Percentiles rank a stretch among this genome's conserved stretches.
These are phyloP conservation scores for Cladosporium sp. DNA, from an alignment of 2,329 filamentous ascomycete genomes.

Conservation along the genomic window DNA sequence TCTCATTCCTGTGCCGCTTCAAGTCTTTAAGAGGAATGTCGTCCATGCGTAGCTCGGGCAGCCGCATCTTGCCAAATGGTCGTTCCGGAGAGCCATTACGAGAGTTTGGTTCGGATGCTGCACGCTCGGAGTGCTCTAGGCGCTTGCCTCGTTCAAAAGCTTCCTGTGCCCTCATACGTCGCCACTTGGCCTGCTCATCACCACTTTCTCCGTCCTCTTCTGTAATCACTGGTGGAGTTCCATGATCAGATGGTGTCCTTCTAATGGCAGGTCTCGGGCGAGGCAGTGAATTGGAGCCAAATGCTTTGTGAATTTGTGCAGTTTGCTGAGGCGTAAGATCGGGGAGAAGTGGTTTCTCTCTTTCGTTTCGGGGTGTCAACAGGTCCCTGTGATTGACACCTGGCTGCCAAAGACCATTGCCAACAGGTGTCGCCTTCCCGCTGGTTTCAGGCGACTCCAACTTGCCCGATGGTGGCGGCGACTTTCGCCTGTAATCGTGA, in stretches of 20 bases:
- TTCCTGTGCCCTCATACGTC: slow-evolving; percentile 25
- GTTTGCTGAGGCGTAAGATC: slow-evolving; percentile 29
- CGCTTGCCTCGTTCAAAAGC: slow-evolving; percentile 34
- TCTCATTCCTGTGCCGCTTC: slow-evolving; percentile 29
- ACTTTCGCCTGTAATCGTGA: slow-evolving; percentile 5
- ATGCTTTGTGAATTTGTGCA: slow-evolving; percentile 25
- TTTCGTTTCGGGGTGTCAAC: slow-evolving; percentile 14
- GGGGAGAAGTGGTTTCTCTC: slow-evolving; percentile 27
- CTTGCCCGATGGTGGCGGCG: slow-evolving; percentile 16
- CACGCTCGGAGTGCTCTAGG: slow-evolving; percentile 27
- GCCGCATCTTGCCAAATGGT: not conserved
- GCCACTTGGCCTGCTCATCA: slow-evolving; percentile 20
- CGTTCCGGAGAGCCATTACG: slow-evolving; percentile 27
- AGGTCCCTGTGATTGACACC: slow-evolving; percentile 17
- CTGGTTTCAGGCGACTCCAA: slow-evolving; percentile 17
- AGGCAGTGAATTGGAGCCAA: slow-evolving; percentile 19
- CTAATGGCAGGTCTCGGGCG: slow-evolving; percentile 29
- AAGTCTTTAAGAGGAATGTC: slow-evolving; percentile 29
- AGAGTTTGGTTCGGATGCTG: slow-evolving; percentile 27
- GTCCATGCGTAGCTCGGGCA: slow-evolving; percentile 16
- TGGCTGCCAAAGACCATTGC: slow-evolving; percentile 6
- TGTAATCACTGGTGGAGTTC: slow-evolving; percentile 10
- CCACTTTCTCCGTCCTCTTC: slow-evolving; percentile 22
- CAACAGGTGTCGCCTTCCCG: slow-evolving; percentile 19
- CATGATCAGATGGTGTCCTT: slow-evolving; percentile 16